Percentiles rank a stretch among this genome's conserved stretches.
phyloP scores from a whole-genome alignment of 192 early-diverging fungal genomes.

The Backusella circina region DNA sequence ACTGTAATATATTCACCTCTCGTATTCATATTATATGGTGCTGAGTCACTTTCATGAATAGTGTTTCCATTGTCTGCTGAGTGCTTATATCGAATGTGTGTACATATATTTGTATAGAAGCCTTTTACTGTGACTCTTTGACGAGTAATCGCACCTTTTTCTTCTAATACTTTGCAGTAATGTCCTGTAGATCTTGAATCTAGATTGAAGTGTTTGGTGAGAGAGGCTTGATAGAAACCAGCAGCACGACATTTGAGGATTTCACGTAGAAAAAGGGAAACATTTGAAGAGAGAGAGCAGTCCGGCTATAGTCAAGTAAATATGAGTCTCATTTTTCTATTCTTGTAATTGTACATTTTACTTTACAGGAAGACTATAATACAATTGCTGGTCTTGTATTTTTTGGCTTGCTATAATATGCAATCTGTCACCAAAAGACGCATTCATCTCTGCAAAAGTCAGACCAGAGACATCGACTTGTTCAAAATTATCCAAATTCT shows the following conservation, averaged over 20 bases:
- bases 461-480: background rate
- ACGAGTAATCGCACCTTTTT: conserved; percentile 17
- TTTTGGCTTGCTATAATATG: conserved; percentile 1
- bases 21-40: conserved; percentile 13
- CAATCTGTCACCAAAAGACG: background rate
- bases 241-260: background rate
- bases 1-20: background rate
- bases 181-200: conserved; percentile 22
- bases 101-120: conserved; percentile 13
- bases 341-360: background rate
- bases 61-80: background rate
- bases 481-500: background rate
- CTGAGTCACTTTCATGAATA: background rate
- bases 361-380: conserved; percentile 14
- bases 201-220: background rate
- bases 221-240: conserved; percentile 11
- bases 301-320: conserved; percentile 4
- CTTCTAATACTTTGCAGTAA: conserved; percentile 22
- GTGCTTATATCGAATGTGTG: conserved; percentile 10
- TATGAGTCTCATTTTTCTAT: background rate
- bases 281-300: background rate
- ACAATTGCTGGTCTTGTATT: conserved; percentile 16
- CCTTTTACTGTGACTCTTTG: background rate
- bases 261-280: background rate
- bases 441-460: conserved; percentile 4